Evolutionary conservation across 768 basidiomycete genomes (phyloP).

Genomic region (Russula virescens): DNA sequence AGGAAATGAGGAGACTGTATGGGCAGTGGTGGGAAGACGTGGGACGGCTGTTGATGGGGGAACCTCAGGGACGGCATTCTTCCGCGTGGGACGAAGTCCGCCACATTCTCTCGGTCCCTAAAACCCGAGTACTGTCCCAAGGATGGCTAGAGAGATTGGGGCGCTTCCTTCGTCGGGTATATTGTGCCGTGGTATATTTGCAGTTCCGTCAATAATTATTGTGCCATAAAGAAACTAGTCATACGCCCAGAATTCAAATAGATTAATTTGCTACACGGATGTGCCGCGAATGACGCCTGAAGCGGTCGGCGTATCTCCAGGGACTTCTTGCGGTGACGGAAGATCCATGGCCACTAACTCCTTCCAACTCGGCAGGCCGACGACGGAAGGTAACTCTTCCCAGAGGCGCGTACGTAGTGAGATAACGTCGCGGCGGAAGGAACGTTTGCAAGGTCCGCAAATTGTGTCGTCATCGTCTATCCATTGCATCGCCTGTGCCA

Average conservation of each 20-base stretch:
- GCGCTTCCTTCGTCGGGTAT: background rate
- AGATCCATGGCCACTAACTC: conserved; percentile 35
- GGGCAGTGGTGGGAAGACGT: conserved; percentile 20
- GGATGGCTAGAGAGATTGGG: background rate
- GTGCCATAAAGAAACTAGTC: background rate
- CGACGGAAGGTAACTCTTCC: conserved; percentile 42
- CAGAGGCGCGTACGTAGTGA: conserved; percentile 39
- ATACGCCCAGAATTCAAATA: conserved; percentile 1
- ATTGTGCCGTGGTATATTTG: background rate
- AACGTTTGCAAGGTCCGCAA: conserved; percentile 40
- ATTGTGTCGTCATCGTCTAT: conserved; percentile 36
- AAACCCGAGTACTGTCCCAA: background rate
- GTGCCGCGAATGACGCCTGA: background rate
- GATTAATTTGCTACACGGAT: background rate
- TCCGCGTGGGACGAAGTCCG: conserved; percentile 16
- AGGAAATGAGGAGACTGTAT: conserved; percentile 17
- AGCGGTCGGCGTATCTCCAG: background rate
- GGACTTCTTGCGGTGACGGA: conserved; percentile 10
- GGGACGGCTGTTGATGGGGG: conserved; percentile 18
- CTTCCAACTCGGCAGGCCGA: conserved; percentile 45
- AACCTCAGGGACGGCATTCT: background rate
- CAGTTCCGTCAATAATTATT: background rate
- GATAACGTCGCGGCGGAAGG: conserved; percentile 39
- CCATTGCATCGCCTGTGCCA: conserved; percentile 41
- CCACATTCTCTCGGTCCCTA: background rate